A percentile compares a stretch with the other conserved stretches of the same genome.
phyloP scores from a whole-genome alignment of 176 grass and related monocot species.

The Aegilops tauschii region DNA sequence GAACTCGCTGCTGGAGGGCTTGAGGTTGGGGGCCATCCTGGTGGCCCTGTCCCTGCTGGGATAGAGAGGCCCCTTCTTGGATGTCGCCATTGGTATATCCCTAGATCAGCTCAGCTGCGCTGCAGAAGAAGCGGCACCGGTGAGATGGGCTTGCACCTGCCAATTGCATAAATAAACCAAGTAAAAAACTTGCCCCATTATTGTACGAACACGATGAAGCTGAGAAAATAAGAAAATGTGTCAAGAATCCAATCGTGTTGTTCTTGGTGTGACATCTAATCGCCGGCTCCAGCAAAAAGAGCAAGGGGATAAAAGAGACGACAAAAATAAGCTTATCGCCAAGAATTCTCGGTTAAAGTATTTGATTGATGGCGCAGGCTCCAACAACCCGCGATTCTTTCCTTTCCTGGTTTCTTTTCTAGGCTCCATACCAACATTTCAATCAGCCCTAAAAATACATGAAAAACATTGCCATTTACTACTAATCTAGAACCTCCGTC shows the following conservation, averaged over 20 bases:
- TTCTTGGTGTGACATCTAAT: slow-evolving; percentile 38
- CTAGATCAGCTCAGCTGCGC: slow-evolving; percentile 35
- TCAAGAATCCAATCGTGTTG: neutral
- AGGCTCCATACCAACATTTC: slow-evolving; percentile 2
- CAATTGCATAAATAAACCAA: neutral
- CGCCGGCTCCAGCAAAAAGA: slow-evolving; percentile 25
- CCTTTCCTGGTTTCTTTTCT: neutral
- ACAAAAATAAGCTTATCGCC: slow-evolving; percentile 8
- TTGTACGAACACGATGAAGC: neutral
- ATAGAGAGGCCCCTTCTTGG: slow-evolving; percentile 36
- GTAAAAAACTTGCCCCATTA: neutral
- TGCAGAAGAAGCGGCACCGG: neutral
- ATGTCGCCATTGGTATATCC: slow-evolving; percentile 37
- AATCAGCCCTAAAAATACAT: slow-evolving; percentile 3
- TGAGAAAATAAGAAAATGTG: neutral
- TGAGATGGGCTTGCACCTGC: slow-evolving; percentile 9
- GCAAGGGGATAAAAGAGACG: slow-evolving; percentile 10
- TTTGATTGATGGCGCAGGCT: slow-evolving; percentile 21
- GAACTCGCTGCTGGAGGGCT: slow-evolving; percentile 32
- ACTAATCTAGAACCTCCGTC: neutral
- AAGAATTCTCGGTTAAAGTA: slow-evolving; percentile 31
- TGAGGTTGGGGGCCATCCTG: slow-evolving; percentile 37
- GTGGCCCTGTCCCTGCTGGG: slow-evolving; percentile 24
- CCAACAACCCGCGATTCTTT: slow-evolving; percentile 19
- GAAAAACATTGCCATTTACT: neutral